These are phyloP conservation scores for Trichoderma pleuroti DNA, from an alignment of 2,329 filamentous ascomycete genomes.

Conservation along the genomic window DNA sequence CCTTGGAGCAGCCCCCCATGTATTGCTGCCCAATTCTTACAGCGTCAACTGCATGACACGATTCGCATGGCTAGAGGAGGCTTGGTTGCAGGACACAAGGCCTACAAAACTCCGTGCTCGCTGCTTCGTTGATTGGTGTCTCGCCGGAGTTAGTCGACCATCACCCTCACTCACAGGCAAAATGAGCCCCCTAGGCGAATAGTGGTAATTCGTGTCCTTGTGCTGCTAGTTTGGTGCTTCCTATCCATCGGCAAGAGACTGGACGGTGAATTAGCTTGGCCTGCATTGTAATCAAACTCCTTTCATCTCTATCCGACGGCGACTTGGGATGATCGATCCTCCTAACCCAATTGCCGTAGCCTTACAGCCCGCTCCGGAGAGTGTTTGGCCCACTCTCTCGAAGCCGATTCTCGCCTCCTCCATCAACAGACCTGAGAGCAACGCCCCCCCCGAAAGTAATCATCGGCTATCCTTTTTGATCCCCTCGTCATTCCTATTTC, in stretches of 20 bases:
- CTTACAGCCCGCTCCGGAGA: neutral
- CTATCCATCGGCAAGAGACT: neutral
- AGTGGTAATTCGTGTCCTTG: neutral
- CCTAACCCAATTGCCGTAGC: neutral
- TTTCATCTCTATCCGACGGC: slow-evolving; percentile 3
- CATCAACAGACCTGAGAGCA: neutral
- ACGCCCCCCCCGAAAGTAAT: neutral
- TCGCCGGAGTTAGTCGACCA: neutral
- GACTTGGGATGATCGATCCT: neutral
- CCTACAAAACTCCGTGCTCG: neutral
- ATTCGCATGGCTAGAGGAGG: neutral
- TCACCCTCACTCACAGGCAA: neutral
- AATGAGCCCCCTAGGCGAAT: neutral
- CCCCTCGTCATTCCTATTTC: neutral
- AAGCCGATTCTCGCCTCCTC: neutral
- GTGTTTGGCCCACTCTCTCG: neutral
- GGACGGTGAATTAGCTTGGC: neutral
- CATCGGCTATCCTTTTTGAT: neutral
- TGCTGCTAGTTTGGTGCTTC: neutral
- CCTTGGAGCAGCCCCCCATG: neutral
- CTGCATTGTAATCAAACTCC: neutral
- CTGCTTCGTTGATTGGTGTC: neutral
- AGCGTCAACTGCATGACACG: neutral
- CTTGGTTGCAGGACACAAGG: neutral
- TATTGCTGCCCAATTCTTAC: neutral